phyloP scores from a whole-genome alignment of 768 basidiomycete genomes.

The Tylopilus subfusipes region DNA sequence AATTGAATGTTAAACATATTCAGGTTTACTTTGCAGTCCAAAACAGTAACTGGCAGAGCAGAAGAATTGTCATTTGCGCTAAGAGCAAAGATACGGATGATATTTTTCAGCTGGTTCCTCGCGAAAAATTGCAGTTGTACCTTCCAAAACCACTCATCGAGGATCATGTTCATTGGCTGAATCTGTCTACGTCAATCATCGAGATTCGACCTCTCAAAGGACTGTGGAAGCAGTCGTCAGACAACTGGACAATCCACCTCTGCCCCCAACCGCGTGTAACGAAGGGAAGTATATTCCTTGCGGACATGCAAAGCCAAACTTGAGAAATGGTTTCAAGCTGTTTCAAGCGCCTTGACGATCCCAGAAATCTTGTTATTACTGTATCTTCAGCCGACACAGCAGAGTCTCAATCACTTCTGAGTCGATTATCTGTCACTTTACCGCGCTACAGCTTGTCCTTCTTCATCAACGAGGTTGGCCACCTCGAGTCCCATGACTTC shows the following conservation, averaged over 20 bases:
- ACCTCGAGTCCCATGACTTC: neutral
- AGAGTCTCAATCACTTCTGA: neutral
- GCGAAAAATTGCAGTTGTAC: neutral
- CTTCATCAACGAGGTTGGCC: neutral
- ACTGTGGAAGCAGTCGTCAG: neutral
- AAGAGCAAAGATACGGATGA: neutral
- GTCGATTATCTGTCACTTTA: neutral
- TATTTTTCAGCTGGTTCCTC: slow-evolving; percentile 8
- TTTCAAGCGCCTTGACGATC: neutral
- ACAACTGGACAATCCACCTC: neutral
- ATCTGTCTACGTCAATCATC: neutral
- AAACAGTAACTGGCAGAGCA: slow-evolving; percentile 1
- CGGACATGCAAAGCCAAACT: neutral
- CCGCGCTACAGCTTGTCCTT: neutral
- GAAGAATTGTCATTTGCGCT: neutral
- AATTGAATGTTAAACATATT: neutral
- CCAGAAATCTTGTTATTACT: neutral
- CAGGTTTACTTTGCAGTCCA: slow-evolving; percentile 22
- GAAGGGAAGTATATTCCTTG: neutral
- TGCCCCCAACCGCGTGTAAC: neutral
- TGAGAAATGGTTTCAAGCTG: neutral
- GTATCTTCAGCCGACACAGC: neutral
- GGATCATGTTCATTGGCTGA: neutral
- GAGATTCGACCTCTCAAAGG: neutral
- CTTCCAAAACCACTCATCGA: neutral